These are phyloP conservation scores for Cryptosporidium sp. DNA, from an alignment of 169 alveolate genomes.

Conservation along the genomic window DNA sequence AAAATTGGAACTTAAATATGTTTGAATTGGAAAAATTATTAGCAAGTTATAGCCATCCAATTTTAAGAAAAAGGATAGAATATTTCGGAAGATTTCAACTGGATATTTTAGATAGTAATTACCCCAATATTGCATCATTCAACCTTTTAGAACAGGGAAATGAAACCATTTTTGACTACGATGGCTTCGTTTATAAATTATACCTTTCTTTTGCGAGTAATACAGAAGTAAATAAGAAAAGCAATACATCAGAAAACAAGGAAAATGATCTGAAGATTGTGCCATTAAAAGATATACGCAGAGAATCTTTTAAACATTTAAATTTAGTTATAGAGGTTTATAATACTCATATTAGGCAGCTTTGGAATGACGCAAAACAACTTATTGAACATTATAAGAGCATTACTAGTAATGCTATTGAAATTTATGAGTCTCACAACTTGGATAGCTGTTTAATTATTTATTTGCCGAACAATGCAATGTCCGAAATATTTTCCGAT, in stretches of 20 bases:
- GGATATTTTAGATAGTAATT: background rate
- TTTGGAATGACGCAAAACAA: conserved; percentile 74
- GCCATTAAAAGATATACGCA: background rate
- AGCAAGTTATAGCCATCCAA: conserved; percentile 31
- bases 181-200: conserved; percentile 41
- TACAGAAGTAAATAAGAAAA: background rate
- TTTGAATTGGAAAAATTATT: conserved; percentile 32
- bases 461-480: conserved; percentile 15
- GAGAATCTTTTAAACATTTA: background rate
- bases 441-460: background rate
- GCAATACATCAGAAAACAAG: background rate
- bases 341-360: conserved; percentile 5
- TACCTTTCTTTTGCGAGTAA: background rate
- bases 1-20: conserved; percentile 15
- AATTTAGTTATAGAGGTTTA: conserved; percentile 38
- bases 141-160: conserved; percentile 16
- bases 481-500: background rate
- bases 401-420: conserved; percentile 15
- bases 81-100: background rate
- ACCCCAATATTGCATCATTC: background rate
- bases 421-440: background rate
- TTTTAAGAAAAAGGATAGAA: conserved; percentile 21
- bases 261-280: background rate
- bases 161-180: conserved; percentile 42
- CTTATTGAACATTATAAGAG: conserved; percentile 42